Percentiles rank a stretch among this genome's conserved stretches.
phyloP scores from a whole-genome alignment of 768 basidiomycete species.

The Leccinum olivaceopallidum region DNA sequence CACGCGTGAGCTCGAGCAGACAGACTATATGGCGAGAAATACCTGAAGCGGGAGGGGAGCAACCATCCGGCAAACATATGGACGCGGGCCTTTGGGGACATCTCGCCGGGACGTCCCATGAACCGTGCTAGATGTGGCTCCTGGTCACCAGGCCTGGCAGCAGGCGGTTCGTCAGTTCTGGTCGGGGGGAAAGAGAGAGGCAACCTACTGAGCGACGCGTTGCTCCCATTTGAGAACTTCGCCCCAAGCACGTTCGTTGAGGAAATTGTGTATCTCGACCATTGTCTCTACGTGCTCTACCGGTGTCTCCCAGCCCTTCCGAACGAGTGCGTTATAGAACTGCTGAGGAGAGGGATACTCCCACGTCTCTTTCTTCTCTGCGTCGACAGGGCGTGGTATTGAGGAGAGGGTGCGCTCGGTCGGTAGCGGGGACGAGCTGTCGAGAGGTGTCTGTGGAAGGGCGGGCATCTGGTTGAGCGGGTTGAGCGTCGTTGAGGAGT shows the following conservation, averaged over 20 bases:
- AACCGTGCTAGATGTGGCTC: conserved; percentile 79
- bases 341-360: conserved; percentile 98
- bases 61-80: conserved; percentile 87
- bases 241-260: conserved; percentile 96
- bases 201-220: conserved; percentile 38
- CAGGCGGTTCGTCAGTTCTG: conserved; percentile 4
- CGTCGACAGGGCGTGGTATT: conserved; percentile 68
- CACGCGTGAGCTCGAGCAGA: conserved; percentile 6
- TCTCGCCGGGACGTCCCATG: conserved; percentile 86
- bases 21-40: conserved; percentile 27
- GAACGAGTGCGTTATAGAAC: conserved; percentile 94
- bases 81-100: conserved; percentile 92
- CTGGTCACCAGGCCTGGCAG: conserved; percentile 49
- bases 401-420: conserved; percentile 76
- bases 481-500: conserved; percentile 52
- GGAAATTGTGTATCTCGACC: conserved; percentile 97
- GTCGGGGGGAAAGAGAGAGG: neutral
- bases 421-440: conserved; percentile 63
- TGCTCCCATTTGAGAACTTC: conserved; percentile 95
- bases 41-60: conserved; percentile 91
- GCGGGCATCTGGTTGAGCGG: conserved; percentile 85
- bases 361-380: conserved; percentile 51
- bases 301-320: conserved; percentile 97
- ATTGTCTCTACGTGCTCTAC: conserved; percentile 95
- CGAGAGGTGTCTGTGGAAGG: conserved; percentile 65